phyloP scores from a whole-genome alignment of 2,329 filamentous ascomycete genomes.

The Colletotrichum orbiculare region DNA sequence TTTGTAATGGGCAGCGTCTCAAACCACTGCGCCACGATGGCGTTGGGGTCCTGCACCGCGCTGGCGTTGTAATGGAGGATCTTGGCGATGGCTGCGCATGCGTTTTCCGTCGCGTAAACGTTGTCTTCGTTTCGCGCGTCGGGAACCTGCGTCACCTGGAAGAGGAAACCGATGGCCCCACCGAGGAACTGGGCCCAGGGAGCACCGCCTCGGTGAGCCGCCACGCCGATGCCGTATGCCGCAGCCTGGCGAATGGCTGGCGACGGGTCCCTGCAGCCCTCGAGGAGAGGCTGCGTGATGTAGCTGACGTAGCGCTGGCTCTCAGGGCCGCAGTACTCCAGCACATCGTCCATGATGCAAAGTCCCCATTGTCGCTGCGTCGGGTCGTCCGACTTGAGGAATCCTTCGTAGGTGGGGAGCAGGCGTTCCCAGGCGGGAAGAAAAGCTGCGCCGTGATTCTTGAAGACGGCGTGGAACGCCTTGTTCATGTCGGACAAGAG shows the following conservation, averaged over 20 bases:
- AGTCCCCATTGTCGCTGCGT: conserved; percentile 99
- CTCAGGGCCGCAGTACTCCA: conserved; percentile 93
- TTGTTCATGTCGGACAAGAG: conserved; percentile 99
- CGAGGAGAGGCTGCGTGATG: conserved; percentile 87
- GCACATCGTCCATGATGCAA: conserved; percentile 97
- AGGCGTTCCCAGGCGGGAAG: conserved; percentile 89
- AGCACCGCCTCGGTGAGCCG: conserved; percentile 89
- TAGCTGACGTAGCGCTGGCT: conserved; percentile 88
- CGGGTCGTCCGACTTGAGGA: conserved; percentile 82
- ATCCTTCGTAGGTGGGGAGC: conserved; percentile 85
- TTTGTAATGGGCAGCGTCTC: conserved; percentile 91
- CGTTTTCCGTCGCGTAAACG: conserved; percentile 97
- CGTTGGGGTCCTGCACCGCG: conserved; percentile 80
- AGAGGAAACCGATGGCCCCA: conserved; percentile 81
- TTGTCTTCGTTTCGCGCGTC: conserved; percentile 92
- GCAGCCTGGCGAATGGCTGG: conserved; percentile 95
- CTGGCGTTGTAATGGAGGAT: conserved; percentile 89
- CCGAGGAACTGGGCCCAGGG: conserved; percentile 90
- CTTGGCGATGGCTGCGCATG: conserved; percentile 95
- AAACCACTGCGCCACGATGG: conserved; percentile 86
- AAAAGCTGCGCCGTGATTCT: conserved; percentile 89
- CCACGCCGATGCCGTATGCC: conserved; percentile 94
- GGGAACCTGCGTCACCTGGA: conserved; percentile 83
- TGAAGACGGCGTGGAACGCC: conserved; percentile 98
- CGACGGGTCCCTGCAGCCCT: conserved; percentile 86